A percentile compares a stretch with the other conserved stretches of the same genome.
These are phyloP conservation scores for Beauveria rudraprayagi DNA, from an alignment of 2,329 filamentous ascomycete genomes.

Conservation along the genomic window DNA sequence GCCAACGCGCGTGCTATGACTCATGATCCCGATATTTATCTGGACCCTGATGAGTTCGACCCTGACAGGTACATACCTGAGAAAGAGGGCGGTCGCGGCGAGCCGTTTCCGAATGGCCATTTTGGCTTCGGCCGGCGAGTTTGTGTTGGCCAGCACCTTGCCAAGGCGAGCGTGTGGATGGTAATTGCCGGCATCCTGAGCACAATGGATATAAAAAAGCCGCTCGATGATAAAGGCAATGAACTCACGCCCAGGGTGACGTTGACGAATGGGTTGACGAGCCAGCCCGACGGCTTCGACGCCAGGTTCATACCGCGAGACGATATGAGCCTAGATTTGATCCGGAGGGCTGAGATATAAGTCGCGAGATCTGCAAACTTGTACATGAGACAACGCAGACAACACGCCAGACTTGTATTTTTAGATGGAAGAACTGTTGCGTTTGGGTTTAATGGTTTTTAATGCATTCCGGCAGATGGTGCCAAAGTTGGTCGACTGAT, in stretches of 20 bases:
- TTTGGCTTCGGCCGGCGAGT: slow-evolving; percentile 47
- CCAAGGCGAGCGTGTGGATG: slow-evolving; percentile 36
- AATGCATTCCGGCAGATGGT: too few relatives aligned
- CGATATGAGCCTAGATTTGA: not conserved
- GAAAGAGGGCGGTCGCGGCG: slow-evolving; percentile 30
- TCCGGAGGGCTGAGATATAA: not conserved
- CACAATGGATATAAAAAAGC: slow-evolving; percentile 27
- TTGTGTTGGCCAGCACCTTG: slow-evolving; percentile 43
- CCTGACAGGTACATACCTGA: slow-evolving; percentile 34
- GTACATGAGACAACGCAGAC: not conserved
- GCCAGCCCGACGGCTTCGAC: slow-evolving; percentile 19
- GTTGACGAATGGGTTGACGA: slow-evolving; percentile 21
- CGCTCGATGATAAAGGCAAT: slow-evolving; percentile 25
- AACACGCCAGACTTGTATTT: not conserved
- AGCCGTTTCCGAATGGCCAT: slow-evolving; percentile 37
- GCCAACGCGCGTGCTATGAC: slow-evolving; percentile 39
- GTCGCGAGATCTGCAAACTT: not conserved
- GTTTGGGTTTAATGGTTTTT: not conserved
- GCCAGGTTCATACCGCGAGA: slow-evolving; percentile 20
- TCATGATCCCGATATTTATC: slow-evolving; percentile 32
- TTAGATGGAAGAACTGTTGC: not conserved
- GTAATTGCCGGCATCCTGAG: slow-evolving; percentile 32
- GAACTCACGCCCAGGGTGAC: slow-evolving; percentile 23
- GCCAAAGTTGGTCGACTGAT: too few relatives aligned
- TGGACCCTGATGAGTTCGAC: slow-evolving; percentile 34